A percentile compares a stretch with the other conserved stretches of the same genome.
Evolutionary conservation across 148 eudicot genomes (phyloP).

Genomic region (Cornus suecica): DNA sequence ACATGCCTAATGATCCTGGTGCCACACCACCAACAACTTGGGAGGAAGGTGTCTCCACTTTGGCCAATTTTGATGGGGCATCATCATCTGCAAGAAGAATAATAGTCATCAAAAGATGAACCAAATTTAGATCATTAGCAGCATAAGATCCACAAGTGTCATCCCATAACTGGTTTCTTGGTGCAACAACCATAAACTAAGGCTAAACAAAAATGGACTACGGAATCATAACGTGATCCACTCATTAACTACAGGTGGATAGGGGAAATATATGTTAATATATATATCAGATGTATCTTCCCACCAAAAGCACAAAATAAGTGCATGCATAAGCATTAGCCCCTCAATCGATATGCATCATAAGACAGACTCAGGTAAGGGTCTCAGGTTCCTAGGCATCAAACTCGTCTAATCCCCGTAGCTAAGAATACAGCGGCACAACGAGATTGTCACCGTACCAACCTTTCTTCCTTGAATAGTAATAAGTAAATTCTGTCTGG

Average conservation of each 20-base stretch:
- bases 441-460: too few relatives aligned
- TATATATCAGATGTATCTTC: not conserved
- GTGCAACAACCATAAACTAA: not conserved
- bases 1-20: conserved; percentile 57
- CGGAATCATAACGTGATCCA: not conserved
- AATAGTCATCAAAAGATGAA: conserved; percentile 2
- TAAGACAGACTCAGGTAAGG: too few relatives aligned
- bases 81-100: conserved; percentile 65
- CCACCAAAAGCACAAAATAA: not conserved
- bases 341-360: not conserved
- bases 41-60: conserved; percentile 55
- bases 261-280: too few relatives aligned
- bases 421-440: too few relatives aligned
- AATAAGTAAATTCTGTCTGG: too few relatives aligned
- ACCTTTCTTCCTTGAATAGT: too few relatives aligned
- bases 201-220: not conserved
- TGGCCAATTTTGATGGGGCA: conserved; percentile 62
- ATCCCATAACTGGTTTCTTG: not conserved
- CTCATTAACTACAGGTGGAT: too few relatives aligned
- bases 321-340: not conserved
- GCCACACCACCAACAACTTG: conserved; percentile 44
- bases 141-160: not conserved
- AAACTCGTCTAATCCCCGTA: too few relatives aligned
- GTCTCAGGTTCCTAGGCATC: too few relatives aligned
- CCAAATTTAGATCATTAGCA: not conserved